phyloP scores from a whole-genome alignment of 345 rosid genomes.

The Arabis hirsuta region DNA sequence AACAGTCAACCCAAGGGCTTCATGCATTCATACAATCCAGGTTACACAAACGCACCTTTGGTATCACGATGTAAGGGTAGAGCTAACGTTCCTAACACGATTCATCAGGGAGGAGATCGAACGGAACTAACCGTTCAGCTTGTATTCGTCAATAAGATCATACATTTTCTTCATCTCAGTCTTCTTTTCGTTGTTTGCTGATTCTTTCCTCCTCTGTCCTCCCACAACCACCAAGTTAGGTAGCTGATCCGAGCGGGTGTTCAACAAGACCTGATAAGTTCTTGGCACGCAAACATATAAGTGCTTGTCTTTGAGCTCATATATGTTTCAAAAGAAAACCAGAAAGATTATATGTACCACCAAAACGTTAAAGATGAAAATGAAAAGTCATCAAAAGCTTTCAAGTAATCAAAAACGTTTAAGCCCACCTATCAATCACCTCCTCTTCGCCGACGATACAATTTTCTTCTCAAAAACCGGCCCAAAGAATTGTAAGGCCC shows the following conservation, averaged over 20 bases:
- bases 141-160: conserved; percentile 59
- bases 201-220: conserved; percentile 88
- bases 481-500: no score
- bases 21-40: conserved; percentile 57
- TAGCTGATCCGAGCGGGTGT: conserved; percentile 60
- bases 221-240: conserved; percentile 90
- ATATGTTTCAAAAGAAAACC: conserved; percentile 46
- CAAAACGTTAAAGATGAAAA: background rate
- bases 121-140: conserved; percentile 80
- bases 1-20: conserved; percentile 96
- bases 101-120: conserved; percentile 91
- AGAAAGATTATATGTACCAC: background rate
- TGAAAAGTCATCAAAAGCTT: conserved; percentile 35
- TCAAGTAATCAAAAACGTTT: conserved; percentile 50
- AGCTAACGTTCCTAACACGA: conserved; percentile 92
- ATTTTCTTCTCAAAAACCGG: no score
- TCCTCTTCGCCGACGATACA: no score
- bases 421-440: no score
- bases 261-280: conserved; percentile 85
- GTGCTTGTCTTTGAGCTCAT: conserved; percentile 72
- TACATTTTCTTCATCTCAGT: conserved; percentile 93
- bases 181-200: conserved; percentile 86
- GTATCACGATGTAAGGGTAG: conserved; percentile 86
- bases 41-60: conserved; percentile 84
- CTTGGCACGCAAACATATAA: conserved; percentile 58